Conservation (phyloP, 2,329 filamentous ascomycete species). For the Pestalotiopsis fici region DNA sequence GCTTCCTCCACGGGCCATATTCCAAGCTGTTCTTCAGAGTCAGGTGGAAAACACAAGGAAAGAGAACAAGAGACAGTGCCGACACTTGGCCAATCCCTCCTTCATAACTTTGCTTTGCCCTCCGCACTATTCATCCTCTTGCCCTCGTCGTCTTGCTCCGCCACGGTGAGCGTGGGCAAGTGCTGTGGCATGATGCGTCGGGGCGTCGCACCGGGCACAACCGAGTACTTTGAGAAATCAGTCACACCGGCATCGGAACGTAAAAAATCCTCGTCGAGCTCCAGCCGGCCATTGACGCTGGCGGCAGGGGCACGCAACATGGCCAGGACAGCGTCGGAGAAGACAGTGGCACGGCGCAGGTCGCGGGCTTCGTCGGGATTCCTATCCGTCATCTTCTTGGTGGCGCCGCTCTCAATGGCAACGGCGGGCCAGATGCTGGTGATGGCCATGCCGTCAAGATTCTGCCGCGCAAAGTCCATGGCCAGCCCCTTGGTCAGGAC, state of each 20-base stretch:
- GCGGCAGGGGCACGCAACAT: constrained; percentile 63
- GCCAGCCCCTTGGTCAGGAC: constrained; percentile 79
- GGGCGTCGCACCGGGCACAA: constrained; percentile 50
- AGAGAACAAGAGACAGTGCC: too few species aligned
- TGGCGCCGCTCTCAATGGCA: constrained; percentile 76
- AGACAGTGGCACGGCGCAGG: constrained; percentile 71
- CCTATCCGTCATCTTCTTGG: constrained; percentile 48
- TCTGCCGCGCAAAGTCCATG: constrained; percentile 76
- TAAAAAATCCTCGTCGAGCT: constrained; percentile 82
- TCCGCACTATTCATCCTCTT: constrained; percentile 66
- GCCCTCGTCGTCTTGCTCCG: constrained; percentile 81
- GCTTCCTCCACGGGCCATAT: too few species aligned
- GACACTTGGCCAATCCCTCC: too few species aligned
- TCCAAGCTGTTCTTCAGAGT: too few species aligned
- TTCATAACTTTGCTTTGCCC: constrained; percentile 38
- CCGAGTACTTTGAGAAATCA: constrained; percentile 73
- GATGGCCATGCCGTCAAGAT: constrained; percentile 66
- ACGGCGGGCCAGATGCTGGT: constrained; percentile 82
- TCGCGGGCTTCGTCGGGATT: constrained; percentile 53
- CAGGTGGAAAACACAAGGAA: too few species aligned
- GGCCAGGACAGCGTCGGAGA: constrained; percentile 76
- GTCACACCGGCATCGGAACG: constrained; percentile 61
- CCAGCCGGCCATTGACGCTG: constrained; percentile 69
- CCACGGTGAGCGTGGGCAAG: constrained; percentile 71
- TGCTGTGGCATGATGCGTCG: constrained; percentile 75